Evolutionary conservation across 106 monocot species (phyloP), one percentile per base, ranked within the genome.

Genomic region (Ottelia alismoides): DNA sequence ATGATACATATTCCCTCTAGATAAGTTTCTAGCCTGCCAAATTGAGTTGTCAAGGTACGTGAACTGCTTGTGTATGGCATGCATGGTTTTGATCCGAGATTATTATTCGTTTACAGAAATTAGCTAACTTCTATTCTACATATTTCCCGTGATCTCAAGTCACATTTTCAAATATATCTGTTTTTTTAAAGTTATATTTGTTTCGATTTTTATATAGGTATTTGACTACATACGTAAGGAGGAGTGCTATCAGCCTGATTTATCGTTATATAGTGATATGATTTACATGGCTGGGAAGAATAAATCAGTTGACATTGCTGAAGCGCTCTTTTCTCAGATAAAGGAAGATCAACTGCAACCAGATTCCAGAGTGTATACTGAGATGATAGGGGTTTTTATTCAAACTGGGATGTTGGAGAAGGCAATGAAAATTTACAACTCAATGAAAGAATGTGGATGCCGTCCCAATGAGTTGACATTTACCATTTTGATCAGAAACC

Each of bases 231-330:
- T 83, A 24, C 63, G 60, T 47, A 71, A 69, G 66, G 89, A 89
- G 58, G 77, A 69, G 21, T 77, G 72, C 64, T 89, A 77, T 53
- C 77, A 74, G 53, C 74, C 76, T 22, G 77, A 84, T 61, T 55
- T 70, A 66, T 74, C 74, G 35, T 52, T 84, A 2, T 84, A 89
- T 31, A 60, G 83, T 63, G 74, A 84, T 28, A 84, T 89, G 89
- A 89, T 89, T 45, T 74, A 72, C 28, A 66, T 84, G 89, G 51
- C 67, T 35, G 89, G 80, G 32, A 89, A 77, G 66, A 83, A 89
- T 46, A 74, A 74, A 63, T 55, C 74, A 26, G 76, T 80, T 47
- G 80, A 68, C 57, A 47, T 57, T 32, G 89, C 89, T 27, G 89
- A 89, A 57, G 24, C 74, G 32, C 63, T 84, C 55, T 77, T 84